These are phyloP conservation scores for Aspergillus kassunensis DNA, from an alignment of 495 filamentous ascomycete genomes.

Conservation along the genomic window DNA sequence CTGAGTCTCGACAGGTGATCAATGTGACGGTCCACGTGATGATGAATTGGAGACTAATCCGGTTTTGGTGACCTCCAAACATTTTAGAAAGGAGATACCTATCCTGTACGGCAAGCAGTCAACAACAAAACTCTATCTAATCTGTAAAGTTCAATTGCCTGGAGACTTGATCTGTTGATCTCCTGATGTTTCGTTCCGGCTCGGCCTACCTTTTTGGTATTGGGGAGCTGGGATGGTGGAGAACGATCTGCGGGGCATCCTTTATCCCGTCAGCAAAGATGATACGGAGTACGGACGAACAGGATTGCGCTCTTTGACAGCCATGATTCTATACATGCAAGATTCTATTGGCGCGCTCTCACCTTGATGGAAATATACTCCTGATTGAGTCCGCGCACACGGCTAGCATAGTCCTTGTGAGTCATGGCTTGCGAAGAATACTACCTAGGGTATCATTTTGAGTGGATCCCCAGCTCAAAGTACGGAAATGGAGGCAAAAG, in stretches of 20 bases:
- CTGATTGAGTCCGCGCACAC: neutral
- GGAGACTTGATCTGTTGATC: no score
- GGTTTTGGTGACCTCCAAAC: slow-evolving; percentile 23
- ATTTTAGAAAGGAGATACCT: no score
- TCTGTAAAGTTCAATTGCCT: no score
- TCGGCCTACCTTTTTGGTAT: slow-evolving; percentile 5
- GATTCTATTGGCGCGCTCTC: neutral
- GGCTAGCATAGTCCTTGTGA: neutral
- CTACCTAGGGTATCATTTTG: neutral
- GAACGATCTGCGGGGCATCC: slow-evolving; percentile 9
- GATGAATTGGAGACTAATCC: slow-evolving; percentile 6
- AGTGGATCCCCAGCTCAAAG: slow-evolving; percentile 6
- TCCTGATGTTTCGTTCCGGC: no score
- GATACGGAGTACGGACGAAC: neutral
- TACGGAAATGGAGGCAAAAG: neutral
- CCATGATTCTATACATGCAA: neutral
- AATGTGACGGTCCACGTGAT: slow-evolving; percentile 18
- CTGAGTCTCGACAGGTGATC: neutral
- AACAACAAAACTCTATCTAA: no score
- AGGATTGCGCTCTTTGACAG: slow-evolving; percentile 1
- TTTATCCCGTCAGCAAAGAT: slow-evolving; percentile 14
- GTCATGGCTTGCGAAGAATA: slow-evolving; percentile 1
- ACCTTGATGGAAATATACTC: neutral
- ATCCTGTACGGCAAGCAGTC: no score
- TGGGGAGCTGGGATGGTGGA: neutral